Percentiles rank a stretch among this genome's conserved stretches.
phyloP scores from a whole-genome alignment of 345 rosid species.

The Mallotus nudiflorus region DNA sequence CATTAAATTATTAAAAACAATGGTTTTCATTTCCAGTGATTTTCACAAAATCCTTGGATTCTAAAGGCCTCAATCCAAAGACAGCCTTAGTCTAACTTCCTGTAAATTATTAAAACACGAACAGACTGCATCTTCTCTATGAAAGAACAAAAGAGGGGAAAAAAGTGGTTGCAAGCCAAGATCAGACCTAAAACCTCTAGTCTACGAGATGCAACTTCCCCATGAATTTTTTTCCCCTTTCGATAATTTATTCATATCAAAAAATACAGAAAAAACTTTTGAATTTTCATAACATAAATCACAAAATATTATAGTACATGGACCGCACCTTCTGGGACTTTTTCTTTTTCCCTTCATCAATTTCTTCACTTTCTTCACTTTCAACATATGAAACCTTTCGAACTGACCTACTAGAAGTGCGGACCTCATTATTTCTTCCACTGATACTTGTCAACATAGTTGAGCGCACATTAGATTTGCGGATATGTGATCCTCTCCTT shows the following conservation, averaged over 20 bases:
- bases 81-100: too few species aligned
- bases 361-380: slow-evolving; percentile 98
- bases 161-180: too few species aligned
- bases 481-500: slow-evolving; percentile 59
- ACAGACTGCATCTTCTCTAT: too few species aligned
- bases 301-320: neutral
- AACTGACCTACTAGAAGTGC: slow-evolving; percentile 84
- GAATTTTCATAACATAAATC: neutral
- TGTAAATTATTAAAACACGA: too few species aligned
- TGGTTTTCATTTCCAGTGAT: too few species aligned
- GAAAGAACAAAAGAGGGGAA: too few species aligned
- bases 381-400: slow-evolving; percentile 98
- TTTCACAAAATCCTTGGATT: too few species aligned
- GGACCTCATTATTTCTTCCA: slow-evolving; percentile 73
- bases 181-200: too few species aligned
- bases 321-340: slow-evolving; percentile 68
- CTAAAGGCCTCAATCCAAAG: too few species aligned
- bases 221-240: neutral
- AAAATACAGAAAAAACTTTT: neutral
- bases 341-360: slow-evolving; percentile 77
- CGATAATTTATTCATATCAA: neutral
- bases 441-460: slow-evolving; percentile 29
- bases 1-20: too few species aligned
- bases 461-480: slow-evolving; percentile 60
- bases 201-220: too few species aligned